Base-by-base conservation (phyloP, 164 flowering plant species). In the Magnolia kwangsiensis region DNA sequence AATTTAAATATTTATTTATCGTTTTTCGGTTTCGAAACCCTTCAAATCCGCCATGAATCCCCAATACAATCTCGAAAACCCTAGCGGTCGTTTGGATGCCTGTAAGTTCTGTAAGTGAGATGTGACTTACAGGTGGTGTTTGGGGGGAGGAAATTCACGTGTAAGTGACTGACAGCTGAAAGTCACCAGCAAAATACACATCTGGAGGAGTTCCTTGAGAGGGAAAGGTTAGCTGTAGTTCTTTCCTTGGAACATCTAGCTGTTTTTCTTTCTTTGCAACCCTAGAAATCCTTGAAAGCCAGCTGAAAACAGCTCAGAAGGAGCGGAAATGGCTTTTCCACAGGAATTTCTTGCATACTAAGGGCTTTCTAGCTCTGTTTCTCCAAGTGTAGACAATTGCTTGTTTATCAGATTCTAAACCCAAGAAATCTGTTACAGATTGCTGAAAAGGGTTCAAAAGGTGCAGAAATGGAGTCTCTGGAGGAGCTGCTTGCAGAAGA, bases 401-500 rank as follows among this genome's bases (percentile, higher is more conserved):
- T 55, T 10, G 61, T 16, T 16, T 55, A 10, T 55, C 61, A 55
- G 61, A 55, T 55, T 55, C 61, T 55, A 16, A 55, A 16, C 13
- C 61, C 61, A 55, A 55, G 18, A 55, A 55, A 11, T 55, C 14
- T 8, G 61, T 55, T 11, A 16, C 13, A 55, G 61, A 55, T 55
- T 10, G 61, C 61, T 55, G 61, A 19, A 55, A 55, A 55, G 61
- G 18, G 61, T 1, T 55, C 61, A 55, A 55, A 55, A 55, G 61
- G 74, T 20, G 19, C 21, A 8, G 45, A 20, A 77, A 90, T 89
- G 96, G 83, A 91, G 23, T 88, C 96, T 67, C 80, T 92, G 80
- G 87, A 86, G 76, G 87, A 90, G n/a, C 90, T 92, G 78, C 89
- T 92, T 37, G 85, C 84, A 10, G 84, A 87, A 74, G 97, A 92